Evolutionary conservation across 2,329 filamentous ascomycete genomes (phyloP).

Genomic region (Fusarium nygamai): DNA sequence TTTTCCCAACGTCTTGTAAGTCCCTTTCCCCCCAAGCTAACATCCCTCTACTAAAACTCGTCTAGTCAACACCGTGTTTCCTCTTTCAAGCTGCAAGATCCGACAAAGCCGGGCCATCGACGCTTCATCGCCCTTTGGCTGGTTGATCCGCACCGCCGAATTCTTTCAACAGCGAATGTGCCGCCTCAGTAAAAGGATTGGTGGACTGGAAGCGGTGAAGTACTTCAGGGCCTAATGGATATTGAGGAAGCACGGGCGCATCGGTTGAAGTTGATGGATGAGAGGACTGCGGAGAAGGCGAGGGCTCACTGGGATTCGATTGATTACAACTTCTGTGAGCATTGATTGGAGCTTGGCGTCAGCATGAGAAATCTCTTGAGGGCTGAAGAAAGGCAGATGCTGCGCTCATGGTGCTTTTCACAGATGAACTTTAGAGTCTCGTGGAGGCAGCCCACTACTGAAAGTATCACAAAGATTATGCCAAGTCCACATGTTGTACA

Average conservation of each 20-base stretch:
- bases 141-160: not conserved
- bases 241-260: not conserved
- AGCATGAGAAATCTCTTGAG: not conserved
- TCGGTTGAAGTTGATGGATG: not conserved
- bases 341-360: not conserved
- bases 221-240: not conserved
- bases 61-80: not conserved
- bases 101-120: not conserved
- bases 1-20: slow-evolving; percentile 3
- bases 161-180: not conserved
- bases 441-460: not conserved
- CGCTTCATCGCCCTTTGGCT: not conserved
- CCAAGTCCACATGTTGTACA: not conserved
- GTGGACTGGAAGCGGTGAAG: not conserved
- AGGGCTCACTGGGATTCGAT: not conserved
- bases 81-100: not conserved
- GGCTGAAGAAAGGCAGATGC: not conserved
- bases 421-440: rapidly evolving
- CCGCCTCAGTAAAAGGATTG: not conserved
- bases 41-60: rapidly evolving
- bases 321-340: not conserved
- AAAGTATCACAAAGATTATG: not conserved
- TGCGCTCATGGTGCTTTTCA: rapidly evolving
- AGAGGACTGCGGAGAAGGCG: not conserved
- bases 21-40: rapidly evolving